A percentile compares a stretch with the other conserved stretches of the same genome.
phyloP scores from a whole-genome alignment of 2,329 filamentous ascomycete genomes.

The Cryphonectria nitschkei region DNA sequence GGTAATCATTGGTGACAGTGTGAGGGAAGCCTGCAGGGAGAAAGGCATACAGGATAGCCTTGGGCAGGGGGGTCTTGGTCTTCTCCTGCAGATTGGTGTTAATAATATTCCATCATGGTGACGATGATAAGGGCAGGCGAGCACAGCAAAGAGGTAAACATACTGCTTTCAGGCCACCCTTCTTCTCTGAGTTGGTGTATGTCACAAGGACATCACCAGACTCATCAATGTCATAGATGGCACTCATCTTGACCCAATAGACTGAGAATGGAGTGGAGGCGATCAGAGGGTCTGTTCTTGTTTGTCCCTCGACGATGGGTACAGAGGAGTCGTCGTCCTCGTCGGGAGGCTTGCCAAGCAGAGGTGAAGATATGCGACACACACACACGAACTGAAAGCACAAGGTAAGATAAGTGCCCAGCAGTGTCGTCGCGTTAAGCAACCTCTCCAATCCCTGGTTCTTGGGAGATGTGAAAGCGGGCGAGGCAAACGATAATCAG shows the following conservation, averaged over 20 bases:
- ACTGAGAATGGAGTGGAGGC: neutral
- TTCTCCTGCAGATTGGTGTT: constrained; percentile 36
- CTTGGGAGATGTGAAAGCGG: neutral
- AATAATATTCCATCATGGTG: neutral
- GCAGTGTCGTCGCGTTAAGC: neutral
- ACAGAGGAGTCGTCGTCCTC: neutral
- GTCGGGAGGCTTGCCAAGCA: neutral
- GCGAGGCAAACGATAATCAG: neutral
- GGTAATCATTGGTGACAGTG: constrained; percentile 83
- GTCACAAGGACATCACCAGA: constrained; percentile 44
- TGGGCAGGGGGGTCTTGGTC: constrained; percentile 41
- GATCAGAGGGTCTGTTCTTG: neutral
- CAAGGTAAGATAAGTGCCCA: neutral
- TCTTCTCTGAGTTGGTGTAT: constrained; percentile 35
- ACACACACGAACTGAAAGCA: neutral
- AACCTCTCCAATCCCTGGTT: neutral
- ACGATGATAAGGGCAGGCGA: neutral
- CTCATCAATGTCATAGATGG: constrained; percentile 42
- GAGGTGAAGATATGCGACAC: neutral
- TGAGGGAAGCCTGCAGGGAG: constrained; percentile 87
- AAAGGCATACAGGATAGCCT: constrained; percentile 68
- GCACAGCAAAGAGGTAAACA: constrained; percentile 19
- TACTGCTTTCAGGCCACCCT: constrained; percentile 35
- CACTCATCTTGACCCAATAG: constrained; percentile 35
- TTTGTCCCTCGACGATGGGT: neutral